Base-by-base conservation (phyloP, 2,329 filamentous ascomycete genomes). In the Colletotrichum sp. region DNA sequence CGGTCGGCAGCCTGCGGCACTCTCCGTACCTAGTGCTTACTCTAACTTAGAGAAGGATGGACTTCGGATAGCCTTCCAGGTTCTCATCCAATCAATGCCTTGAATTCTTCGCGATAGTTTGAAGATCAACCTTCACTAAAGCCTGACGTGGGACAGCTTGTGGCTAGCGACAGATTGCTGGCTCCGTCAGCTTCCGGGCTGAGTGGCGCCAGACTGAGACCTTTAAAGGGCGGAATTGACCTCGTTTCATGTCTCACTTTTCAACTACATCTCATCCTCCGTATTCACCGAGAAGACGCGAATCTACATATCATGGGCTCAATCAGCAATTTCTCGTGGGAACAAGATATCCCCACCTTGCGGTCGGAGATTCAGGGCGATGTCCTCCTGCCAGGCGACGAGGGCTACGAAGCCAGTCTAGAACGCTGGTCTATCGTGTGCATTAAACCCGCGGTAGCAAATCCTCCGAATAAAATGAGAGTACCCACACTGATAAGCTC, bases 361-460 rank as follows among this genome's bases (percentile, higher is more conserved):
- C 44, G 65, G 36, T 67, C 71, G 16, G 12, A 8, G 4, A 63
- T 73, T 16, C n/a, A 70, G 13, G 82, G 84, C 69, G 78, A 78
- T 16, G 76, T 86, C 30, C 78, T 85, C 18, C 78, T 83, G 4
- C 83, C 85, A 15, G 81, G 80, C 10, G 81, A 84, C 6, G 80
- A 81, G 2, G 84, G 79, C 7, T 87, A 82, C 77, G 74, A 82
- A 8, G 79, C 80, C n/a, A 85, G 83, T 26, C 79, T 87, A 8
- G 71, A 81, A 32, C 80, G 85, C 75, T 87, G 85, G 85, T 86
- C 84, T 62, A 71, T 80, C 26, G 83, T 84, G 3, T 84, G 83
- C 72, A 76, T 84, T 62, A 85, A 86, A 66, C 83, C 81, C 21
- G 85, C 85, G 21, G 79, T 81, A 64, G 52, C 52, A 2, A 16